Evolutionary conservation across 2,329 filamentous ascomycete species (phyloP).

Genomic region (Torrubiella hemipterigena): DNA sequence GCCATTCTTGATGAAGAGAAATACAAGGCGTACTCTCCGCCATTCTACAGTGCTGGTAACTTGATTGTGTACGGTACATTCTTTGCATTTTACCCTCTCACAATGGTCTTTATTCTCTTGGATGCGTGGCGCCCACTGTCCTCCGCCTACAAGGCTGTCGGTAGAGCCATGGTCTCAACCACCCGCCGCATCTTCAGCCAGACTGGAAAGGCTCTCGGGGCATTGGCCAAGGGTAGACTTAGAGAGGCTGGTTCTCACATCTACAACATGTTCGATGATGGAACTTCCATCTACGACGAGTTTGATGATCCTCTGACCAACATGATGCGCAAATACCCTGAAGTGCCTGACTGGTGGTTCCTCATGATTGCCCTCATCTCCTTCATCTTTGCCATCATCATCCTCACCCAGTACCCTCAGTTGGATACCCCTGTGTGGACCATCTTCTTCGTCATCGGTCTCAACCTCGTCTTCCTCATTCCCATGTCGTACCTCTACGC

Average conservation of each 20-base stretch:
- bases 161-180: background rate
- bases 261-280: constrained; percentile 22
- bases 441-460: constrained; percentile 18
- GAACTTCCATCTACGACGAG: constrained; percentile 26
- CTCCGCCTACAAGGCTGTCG: constrained; percentile 5
- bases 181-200: constrained; percentile 4
- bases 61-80: constrained; percentile 17
- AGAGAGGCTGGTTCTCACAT: constrained; percentile 16
- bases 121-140: constrained; percentile 16
- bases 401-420: constrained; percentile 15
- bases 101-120: constrained; percentile 21
- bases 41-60: constrained; percentile 20
- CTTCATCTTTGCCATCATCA: constrained; percentile 20
- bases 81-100: constrained; percentile 20
- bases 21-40: constrained; percentile 22
- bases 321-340: constrained; percentile 16
- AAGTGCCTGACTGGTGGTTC: constrained; percentile 26
- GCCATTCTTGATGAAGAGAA: constrained; percentile 18
- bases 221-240: constrained; percentile 21
- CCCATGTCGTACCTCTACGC: constrained; percentile 27
- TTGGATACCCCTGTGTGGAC: constrained; percentile 17
- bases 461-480: constrained; percentile 26
- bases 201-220: constrained; percentile 13
- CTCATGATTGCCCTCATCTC: constrained; percentile 11
- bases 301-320: constrained; percentile 25